Evolutionary conservation across 139 green algal genomes (phyloP).

Genomic region (Desmodesmus armatus): DNA sequence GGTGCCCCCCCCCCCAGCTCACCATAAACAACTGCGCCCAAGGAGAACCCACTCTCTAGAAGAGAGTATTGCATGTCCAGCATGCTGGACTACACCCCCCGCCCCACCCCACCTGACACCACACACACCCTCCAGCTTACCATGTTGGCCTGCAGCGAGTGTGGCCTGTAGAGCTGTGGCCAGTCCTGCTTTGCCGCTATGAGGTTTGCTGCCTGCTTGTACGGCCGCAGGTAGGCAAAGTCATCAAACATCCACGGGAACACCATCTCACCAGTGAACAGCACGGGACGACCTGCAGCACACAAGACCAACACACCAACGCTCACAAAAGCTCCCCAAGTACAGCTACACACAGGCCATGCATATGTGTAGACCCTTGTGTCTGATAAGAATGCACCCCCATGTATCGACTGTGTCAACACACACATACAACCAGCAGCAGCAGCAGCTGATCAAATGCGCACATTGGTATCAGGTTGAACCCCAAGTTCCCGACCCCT

Average conservation of each 20-base stretch:
- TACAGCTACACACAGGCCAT: background rate
- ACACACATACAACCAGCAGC: background rate
- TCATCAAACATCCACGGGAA: slow-evolving; percentile 97
- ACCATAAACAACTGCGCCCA: too few relatives aligned
- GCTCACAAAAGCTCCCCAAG: background rate
- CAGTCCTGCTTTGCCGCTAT: slow-evolving; percentile 84
- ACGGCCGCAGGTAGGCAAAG: slow-evolving; percentile 75
- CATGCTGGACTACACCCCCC: too few relatives aligned
- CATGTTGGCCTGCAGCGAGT: slow-evolving; percentile 60
- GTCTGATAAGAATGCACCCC: background rate
- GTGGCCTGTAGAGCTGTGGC: slow-evolving; percentile 84
- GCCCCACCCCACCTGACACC: too few relatives aligned
- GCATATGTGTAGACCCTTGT: too few relatives aligned
- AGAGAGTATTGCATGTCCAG: too few relatives aligned
- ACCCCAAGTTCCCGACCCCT: background rate
- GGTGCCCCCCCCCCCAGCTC: too few relatives aligned
- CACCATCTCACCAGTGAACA: slow-evolving; percentile 95
- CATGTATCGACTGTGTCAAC: too few relatives aligned
- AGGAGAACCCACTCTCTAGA: too few relatives aligned
- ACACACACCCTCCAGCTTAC: too few relatives aligned
- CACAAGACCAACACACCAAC: too few relatives aligned
- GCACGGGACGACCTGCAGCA: slow-evolving; percentile 66
- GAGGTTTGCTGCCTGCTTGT: slow-evolving; percentile 81
- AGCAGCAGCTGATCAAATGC: background rate
- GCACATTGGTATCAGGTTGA: background rate